Base-by-base conservation (phyloP, 495 filamentous ascomycete species). In the Penicilliopsis zonata region DNA sequence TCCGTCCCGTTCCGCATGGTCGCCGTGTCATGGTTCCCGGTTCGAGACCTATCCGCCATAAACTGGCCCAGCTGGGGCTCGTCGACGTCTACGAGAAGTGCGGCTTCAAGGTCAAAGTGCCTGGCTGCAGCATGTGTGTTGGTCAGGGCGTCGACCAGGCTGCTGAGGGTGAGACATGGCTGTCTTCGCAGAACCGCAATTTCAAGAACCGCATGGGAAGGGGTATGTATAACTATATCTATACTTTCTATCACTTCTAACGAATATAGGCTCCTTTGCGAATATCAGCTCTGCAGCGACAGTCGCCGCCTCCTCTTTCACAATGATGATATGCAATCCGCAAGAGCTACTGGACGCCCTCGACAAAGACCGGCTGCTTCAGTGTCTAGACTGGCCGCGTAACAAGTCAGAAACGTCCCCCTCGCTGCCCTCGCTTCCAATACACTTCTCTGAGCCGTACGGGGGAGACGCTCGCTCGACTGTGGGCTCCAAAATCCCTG, bases 131-230 rank as follows among this genome's bases (percentile, higher is more conserved):
- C 28, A 65, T 59, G 31, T 69, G 65, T 32, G 58, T 66, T n/a
- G 63, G 63, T 0, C 64, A 62, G 47, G 44, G 37, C 5, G 60
- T 53, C 3, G 63, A 69, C 30, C 37, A 47, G 17, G 65, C 63
- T 1, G 46, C 18, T 2, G 31, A 49, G 16, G 62, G 59, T 3
- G 61, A 67, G 33, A 47, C 57, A 1, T 69, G 64, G 64, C 31
- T 69, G 4, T 56, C 52, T 4, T 59, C 53, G 9, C 63, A 67
- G 34, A 65, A 67, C 23, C 40, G 62, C 8, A 69, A 65, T 31
- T 65, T 69, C 38, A 39, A 59, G 30, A 67, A 69, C 35, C 44
- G 61, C 5, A 69, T 69, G 61, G 64, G 63, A 0, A 50, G 43
- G 51, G 62, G 63, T 60, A 42, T 15, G 31, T n/a, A n/a, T n/a